Conservation (phyloP, 1,139 yeast species). For the Magnusiomyces suaveolens region DNA sequence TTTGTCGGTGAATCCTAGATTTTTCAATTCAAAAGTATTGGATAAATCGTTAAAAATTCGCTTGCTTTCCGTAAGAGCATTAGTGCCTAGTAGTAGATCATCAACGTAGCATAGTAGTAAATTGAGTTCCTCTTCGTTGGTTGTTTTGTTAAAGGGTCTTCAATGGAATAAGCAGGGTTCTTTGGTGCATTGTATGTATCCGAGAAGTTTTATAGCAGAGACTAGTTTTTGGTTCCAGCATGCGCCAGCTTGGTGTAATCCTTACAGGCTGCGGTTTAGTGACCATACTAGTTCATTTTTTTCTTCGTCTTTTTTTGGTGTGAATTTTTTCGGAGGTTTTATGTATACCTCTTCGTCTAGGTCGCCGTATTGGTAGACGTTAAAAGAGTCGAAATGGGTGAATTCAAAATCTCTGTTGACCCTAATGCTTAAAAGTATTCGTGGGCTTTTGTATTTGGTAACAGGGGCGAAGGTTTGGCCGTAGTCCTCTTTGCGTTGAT, state of each 20-base stretch:
- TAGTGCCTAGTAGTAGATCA: neutral
- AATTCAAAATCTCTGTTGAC: neutral
- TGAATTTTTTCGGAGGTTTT: neutral
- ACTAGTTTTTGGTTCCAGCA: neutral
- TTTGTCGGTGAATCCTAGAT: neutral
- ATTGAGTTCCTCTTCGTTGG: neutral
- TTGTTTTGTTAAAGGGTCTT: neutral
- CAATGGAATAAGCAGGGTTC: neutral
- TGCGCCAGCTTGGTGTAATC: neutral
- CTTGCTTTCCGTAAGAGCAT: neutral
- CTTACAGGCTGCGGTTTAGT: neutral
- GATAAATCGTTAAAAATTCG: neutral
- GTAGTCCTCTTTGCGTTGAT: conserved; percentile 9
- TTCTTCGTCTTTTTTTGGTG: neutral
- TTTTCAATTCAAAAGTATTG: neutral
- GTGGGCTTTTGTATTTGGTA: too few relatives aligned
- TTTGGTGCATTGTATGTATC: neutral
- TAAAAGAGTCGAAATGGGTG: neutral
- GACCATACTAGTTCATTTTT: neutral
- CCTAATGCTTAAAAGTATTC: neutral
- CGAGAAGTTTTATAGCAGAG: neutral
- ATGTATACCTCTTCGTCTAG: neutral
- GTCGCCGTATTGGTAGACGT: neutral
- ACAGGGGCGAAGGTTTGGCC: conserved; percentile 25
- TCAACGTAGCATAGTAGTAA: neutral